Base-by-base conservation (phyloP, 306 rosid genomes). In the Quercus dentata region DNA sequence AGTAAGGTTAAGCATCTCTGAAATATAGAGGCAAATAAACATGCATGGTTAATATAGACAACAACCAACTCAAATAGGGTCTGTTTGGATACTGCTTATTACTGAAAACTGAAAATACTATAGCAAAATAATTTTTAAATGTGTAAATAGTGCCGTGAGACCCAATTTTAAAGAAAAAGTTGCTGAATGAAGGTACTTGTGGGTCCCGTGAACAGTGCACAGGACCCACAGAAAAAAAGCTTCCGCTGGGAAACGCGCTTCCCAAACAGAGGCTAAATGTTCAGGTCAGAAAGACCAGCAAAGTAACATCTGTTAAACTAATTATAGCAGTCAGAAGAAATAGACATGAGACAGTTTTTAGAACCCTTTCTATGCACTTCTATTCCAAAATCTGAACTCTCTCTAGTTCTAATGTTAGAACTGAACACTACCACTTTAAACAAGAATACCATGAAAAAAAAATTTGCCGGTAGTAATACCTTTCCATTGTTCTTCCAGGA, bases 1-100 rank as follows among this genome's bases (percentile, higher is more conserved):
- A 23, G 97, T 94, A 56, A 94, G 95, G 82, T 91, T 91, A 68
- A 94, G 90, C 99, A 94, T 94, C 85, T 90, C 99, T 94, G 97
- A 51, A 71, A 82, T 13, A 78, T 3, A 49, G 54, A 49, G 54
- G 74, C 76, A 63, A 73, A 74, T 28, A 79, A 15, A 72, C 27
- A 72, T 17, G 72, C 74, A 30, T 67, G 61, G 46, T 23, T 63
- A 62, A 28, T 23, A 79, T 54, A 28, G 49, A 81, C 68, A 73
- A 73, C 17, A 25, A 57, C 65, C 73, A 68, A 68, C 76, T 35
- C 70, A 10, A 76, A 73, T 23, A 31, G 31, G 33, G 33, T 31
- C 5, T 31, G 33, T 31, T 31, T 31, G 33, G 33, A 31, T 4
- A 4, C 33, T 4, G 33, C 1, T 31, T 31, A 31, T 31, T 31